phyloP scores from a whole-genome alignment of 306 rosid species.

The Ammopiptanthus mongolicus region DNA sequence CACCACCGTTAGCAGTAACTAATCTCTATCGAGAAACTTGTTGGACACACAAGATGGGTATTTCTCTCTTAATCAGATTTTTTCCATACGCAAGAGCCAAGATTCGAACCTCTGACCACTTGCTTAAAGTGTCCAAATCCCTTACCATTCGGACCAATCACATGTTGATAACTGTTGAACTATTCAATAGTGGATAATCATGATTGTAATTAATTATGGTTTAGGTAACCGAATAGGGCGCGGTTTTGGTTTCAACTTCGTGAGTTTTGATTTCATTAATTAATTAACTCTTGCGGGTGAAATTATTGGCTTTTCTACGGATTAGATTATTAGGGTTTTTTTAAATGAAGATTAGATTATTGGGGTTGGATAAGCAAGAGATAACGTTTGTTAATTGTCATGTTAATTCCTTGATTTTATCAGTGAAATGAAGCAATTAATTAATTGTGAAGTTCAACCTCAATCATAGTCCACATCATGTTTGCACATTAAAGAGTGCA shows the following conservation, averaged over 20 bases:
- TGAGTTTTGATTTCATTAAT: slow-evolving; percentile 11
- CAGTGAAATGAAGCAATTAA: neutral
- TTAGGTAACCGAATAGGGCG: neutral
- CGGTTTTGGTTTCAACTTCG: neutral
- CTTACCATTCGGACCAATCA: no score
- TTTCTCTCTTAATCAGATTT: no score
- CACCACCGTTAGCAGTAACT: no score
- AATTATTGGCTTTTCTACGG: neutral
- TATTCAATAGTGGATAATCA: neutral
- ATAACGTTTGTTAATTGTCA: neutral
- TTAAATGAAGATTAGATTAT: neutral
- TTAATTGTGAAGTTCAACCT: neutral
- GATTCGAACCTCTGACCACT: no score
- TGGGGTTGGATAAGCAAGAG: neutral
- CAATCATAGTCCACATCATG: neutral
- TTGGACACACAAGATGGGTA: no score
- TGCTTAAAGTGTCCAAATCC: no score
- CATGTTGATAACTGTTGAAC: no score
- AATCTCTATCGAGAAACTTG: no score
- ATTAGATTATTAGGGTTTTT: neutral
- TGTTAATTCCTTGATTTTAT: neutral
- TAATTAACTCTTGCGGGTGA: neutral
- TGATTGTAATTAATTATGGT: neutral
- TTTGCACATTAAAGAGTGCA: neutral
- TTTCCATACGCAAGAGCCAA: no score